A percentile compares a stretch with the other conserved stretches of the same genome.
Evolutionary conservation across 2,329 filamentous ascomycete species (phyloP).

Genomic region (Calycina herbarum): DNA sequence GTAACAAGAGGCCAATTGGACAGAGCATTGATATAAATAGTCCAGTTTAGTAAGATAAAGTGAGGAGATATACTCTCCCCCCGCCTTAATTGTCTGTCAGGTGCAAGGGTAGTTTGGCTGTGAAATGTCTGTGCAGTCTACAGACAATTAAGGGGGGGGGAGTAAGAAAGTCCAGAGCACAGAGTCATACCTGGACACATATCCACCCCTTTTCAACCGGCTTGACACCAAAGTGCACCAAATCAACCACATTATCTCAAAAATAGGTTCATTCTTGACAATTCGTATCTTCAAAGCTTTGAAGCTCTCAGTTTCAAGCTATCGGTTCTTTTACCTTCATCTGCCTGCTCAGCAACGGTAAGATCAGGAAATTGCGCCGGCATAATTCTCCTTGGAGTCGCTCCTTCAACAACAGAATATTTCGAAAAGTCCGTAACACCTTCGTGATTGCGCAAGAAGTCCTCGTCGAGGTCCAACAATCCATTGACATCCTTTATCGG

Average conservation of each 20-base stretch:
- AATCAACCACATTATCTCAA: background rate
- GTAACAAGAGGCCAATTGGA: background rate
- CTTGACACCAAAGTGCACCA: background rate
- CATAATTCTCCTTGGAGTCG: conserved; percentile 74
- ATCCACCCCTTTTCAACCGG: background rate
- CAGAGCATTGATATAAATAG: background rate
- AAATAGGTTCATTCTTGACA: background rate
- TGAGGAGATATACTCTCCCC: background rate
- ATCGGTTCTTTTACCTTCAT: conserved; percentile 72
- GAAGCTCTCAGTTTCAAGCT: conserved; percentile 47
- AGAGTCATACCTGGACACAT: background rate
- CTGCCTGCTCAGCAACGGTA: conserved; percentile 73
- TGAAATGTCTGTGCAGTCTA: too few relatives aligned
- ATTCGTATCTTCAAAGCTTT: conserved; percentile 17
- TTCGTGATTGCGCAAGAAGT: conserved; percentile 67
- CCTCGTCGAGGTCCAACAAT: conserved; percentile 72
- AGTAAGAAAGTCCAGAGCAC: background rate
- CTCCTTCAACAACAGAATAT: conserved; percentile 68
- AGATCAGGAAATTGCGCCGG: conserved; percentile 65
- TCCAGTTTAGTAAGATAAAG: background rate
- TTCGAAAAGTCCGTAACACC: conserved; percentile 70
- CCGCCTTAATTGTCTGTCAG: too few relatives aligned
- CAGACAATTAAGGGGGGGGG: too few relatives aligned
- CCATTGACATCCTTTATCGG: conserved; percentile 67
- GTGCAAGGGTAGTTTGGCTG: too few relatives aligned